Base-by-base conservation (phyloP, 805 yeast species). In the Metschnikowia amazonensis region DNA sequence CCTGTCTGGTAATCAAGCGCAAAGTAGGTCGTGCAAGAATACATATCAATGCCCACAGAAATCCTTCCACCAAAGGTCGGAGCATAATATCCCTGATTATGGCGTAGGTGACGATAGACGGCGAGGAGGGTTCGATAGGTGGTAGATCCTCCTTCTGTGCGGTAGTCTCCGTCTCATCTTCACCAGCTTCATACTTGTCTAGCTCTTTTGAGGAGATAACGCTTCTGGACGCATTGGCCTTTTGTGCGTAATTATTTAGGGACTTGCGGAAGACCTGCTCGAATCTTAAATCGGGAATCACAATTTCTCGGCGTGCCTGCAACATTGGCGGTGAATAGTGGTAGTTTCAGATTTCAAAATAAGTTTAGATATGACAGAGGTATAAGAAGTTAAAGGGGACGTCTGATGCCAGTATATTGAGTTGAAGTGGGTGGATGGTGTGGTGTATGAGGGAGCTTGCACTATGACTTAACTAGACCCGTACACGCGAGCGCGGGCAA, bases 281-380 rank as follows among this genome's bases (percentile, higher is more conserved):
- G 55, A 82, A 84, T 36, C 92, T 68, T 20, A 84, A 63, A 54
- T 85, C 92, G 0, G 90, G 90, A 2, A 74, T 51, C 11, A 62
- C 52, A 5, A 64, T 44, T 11, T 39, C 35, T 10, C 28, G 42
- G 14, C 20, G 32, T 5, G 41, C 14, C 14, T n/a, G 41, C 21
- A 43, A 17, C 42, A 29, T 37, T n/a, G 5, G 7, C n/a, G 31
- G n/a, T 28, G 29, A 13, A 27, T 13, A 11, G n/a, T 11, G 29
- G n/a, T 7, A 27, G 29, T 27, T 21, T 21, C 24, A 4, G 24
- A 21, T 21, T 5, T 21, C 24, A 21, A 21, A 21, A 6, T 21
- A 6, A 6, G 6, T 21, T 6, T 5, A 6, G 24, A 4, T 21
- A 21, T 21, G 4, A 21, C 24, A n/a, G n/a, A n/a, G n/a, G n/a